Percentiles rank a stretch among this genome's conserved stretches.
Evolutionary conservation across 2,329 filamentous ascomycete species (phyloP).

Genomic region (Trichoderma sp.): DNA sequence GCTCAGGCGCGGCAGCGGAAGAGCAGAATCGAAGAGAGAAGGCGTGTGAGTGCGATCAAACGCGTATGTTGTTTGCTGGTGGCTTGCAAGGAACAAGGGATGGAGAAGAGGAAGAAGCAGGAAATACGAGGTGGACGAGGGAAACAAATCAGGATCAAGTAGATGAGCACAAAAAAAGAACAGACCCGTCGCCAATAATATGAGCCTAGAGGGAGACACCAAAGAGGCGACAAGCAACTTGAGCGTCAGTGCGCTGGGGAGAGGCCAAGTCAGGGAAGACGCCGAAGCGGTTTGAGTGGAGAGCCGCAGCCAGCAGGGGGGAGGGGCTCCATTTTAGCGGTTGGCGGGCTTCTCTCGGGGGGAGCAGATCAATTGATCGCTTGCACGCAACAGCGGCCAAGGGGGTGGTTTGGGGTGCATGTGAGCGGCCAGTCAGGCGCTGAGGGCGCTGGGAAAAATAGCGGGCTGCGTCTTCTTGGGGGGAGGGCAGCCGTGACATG

Average conservation of each 20-base stretch:
- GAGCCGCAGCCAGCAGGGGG: constrained; percentile 5
- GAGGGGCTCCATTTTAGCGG: background rate
- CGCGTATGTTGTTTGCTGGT: background rate
- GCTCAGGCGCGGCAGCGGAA: background rate
- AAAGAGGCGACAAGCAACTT: background rate
- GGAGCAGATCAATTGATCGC: background rate
- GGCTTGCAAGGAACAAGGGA: background rate
- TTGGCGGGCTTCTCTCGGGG: background rate
- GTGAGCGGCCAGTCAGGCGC: background rate
- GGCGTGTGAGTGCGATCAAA: background rate
- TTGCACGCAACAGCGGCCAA: background rate
- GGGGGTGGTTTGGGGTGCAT: background rate
- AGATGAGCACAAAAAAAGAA: background rate
- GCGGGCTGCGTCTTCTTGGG: background rate
- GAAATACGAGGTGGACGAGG: background rate
- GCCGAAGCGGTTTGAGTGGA: constrained; percentile 10
- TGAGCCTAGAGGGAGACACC: background rate
- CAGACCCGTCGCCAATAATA: background rate
- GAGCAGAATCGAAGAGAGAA: background rate
- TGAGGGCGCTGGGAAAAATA: background rate
- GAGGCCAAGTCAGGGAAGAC: constrained; percentile 10
- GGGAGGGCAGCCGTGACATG: background rate
- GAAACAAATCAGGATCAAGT: background rate
- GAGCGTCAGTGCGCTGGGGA: background rate
- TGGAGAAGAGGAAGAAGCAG: background rate